These are phyloP conservation scores for Hypericum androsaemum DNA, from an alignment of 345 rosid genomes.

Conservation along the genomic window DNA sequence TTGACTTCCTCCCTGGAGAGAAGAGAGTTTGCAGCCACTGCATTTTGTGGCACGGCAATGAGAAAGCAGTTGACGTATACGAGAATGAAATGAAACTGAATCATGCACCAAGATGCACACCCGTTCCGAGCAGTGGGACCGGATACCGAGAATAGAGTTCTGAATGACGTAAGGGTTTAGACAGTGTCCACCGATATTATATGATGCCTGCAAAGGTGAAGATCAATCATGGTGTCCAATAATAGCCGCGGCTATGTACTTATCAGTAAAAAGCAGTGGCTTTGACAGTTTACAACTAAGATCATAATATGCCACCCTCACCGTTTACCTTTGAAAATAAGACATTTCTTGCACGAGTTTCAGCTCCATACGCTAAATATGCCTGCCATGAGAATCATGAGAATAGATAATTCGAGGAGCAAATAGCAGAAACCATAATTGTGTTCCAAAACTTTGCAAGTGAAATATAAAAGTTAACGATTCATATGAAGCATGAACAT, in stretches of 20 bases:
- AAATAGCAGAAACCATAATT: background rate
- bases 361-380: slow-evolving; percentile 67
- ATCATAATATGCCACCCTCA: background rate
- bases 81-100: background rate
- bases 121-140: slow-evolving; percentile 51
- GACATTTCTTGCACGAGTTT: slow-evolving; percentile 31
- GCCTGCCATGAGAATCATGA: slow-evolving; percentile 44
- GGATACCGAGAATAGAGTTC: slow-evolving; percentile 61
- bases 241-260: no score
- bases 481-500: no score
- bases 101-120: slow-evolving; percentile 25
- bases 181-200: slow-evolving; percentile 61
- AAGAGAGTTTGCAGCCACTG: slow-evolving; percentile 75
- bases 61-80: no score
- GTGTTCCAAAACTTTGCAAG: background rate
- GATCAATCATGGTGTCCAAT: background rate
- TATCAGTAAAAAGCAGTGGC: no score
- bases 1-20: slow-evolving; percentile 63
- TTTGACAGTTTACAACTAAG: background rate
- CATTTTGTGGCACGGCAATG: slow-evolving; percentile 8
- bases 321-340: slow-evolving; percentile 48
- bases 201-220: slow-evolving; percentile 50
- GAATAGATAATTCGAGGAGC: background rate
- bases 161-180: slow-evolving; percentile 54
- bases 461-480: background rate